phyloP scores from a whole-genome alignment of 768 basidiomycete species.

The Phallus indusiatus region DNA sequence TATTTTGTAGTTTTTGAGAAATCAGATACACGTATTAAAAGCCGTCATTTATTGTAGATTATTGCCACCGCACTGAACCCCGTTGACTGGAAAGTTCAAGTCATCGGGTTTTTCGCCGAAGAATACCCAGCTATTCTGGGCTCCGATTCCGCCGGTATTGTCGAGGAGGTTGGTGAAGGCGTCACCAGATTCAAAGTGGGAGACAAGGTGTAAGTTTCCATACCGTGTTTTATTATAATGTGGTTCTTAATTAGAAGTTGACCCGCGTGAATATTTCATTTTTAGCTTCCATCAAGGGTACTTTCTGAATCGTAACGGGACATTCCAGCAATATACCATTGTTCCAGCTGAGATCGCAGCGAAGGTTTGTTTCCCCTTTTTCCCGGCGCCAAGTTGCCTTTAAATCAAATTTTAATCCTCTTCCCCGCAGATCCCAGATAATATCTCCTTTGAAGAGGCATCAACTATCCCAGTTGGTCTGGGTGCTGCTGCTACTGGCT shows the following conservation, averaged over 20 bases:
- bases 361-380: conserved; percentile 23
- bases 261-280: conserved; percentile 2
- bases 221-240: neutral
- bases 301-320: conserved; percentile 26
- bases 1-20: conserved; percentile 8
- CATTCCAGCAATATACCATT: conserved; percentile 34
- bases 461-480: conserved; percentile 39
- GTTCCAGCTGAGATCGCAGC: conserved; percentile 30
- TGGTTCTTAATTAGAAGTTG: neutral
- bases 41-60: neutral
- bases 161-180: conserved; percentile 41
- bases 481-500: conserved; percentile 39
- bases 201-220: conserved; percentile 39
- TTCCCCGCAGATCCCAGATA: conserved; percentile 32
- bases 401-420: neutral
- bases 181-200: conserved; percentile 41
- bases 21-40: neutral
- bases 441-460: conserved; percentile 38
- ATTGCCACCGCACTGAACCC: conserved; percentile 40
- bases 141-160: conserved; percentile 40
- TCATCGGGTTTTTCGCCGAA: conserved; percentile 27
- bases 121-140: conserved; percentile 40
- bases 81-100: conserved; percentile 43
- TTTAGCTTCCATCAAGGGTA: conserved; percentile 24
- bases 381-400: neutral